Conservation (phyloP, 805 yeast species). For the Saccharomycopsis oosterbeekiorum region DNA sequence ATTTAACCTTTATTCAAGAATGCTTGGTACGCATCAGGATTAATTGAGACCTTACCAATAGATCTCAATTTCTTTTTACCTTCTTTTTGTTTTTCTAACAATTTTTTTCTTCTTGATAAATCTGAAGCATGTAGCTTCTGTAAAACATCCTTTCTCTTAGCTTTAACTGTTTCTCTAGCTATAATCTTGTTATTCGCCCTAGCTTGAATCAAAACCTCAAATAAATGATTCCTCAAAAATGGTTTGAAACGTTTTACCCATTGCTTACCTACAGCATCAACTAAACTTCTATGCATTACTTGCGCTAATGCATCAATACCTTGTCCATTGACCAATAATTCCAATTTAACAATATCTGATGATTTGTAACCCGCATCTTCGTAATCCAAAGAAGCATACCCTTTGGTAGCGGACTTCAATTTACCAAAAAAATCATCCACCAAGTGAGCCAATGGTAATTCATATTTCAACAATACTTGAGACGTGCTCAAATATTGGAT, state of each 20-base stretch:
- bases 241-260: conserved; percentile 79
- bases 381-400: conserved; percentile 90
- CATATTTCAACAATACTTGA: conserved; percentile 72
- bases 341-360: conserved; percentile 78
- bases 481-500: conserved; percentile 68
- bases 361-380: conserved; percentile 84
- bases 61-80: conserved; percentile 82
- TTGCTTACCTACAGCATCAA: conserved; percentile 61
- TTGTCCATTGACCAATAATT: conserved; percentile 77
- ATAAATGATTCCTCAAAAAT: conserved; percentile 70
- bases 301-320: conserved; percentile 89
- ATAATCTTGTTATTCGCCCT: conserved; percentile 67
- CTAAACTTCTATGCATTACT: conserved; percentile 76
- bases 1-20: conserved; percentile 34
- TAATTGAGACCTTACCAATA: conserved; percentile 67
- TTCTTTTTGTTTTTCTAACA: conserved; percentile 81
- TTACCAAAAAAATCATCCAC: conserved; percentile 96
- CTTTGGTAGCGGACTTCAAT: conserved; percentile 78
- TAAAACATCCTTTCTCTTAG: conserved; percentile 89
- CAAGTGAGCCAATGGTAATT: conserved; percentile 76
- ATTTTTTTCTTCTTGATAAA: conserved; percentile 78
- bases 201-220: conserved; percentile 91
- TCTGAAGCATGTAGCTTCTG: conserved; percentile 92
- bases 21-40: conserved; percentile 83
- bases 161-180: conserved; percentile 90